Conservation (phyloP, 768 basidiomycete genomes). For the Rhodotorula sphaerocarpa region DNA sequence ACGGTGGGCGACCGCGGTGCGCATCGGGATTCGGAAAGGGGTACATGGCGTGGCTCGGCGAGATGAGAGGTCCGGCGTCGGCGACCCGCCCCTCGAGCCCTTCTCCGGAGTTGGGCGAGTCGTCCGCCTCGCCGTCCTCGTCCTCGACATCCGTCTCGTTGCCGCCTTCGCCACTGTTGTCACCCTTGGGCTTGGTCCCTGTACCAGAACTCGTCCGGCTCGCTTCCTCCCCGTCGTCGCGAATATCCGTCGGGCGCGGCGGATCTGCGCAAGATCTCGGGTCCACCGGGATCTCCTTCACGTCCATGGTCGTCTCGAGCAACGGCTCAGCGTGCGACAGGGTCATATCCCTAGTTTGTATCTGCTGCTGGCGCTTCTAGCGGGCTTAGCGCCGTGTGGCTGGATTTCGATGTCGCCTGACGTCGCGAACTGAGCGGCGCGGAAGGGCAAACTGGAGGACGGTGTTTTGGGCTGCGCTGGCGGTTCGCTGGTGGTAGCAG, state of each 20-base stretch:
- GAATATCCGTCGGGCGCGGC: not conserved
- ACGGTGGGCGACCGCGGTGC: not conserved
- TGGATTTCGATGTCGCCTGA: no score
- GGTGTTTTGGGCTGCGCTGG: no score
- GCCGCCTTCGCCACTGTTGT: constrained; percentile 3
- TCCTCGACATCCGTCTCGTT: constrained; percentile 25
- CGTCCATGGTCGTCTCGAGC: no score
- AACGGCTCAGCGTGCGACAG: no score
- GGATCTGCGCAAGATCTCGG: not conserved
- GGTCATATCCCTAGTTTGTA: no score
- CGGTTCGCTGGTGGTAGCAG: no score
- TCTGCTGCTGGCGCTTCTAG: no score
- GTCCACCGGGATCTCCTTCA: not conserved
- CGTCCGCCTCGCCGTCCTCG: constrained; percentile 6
- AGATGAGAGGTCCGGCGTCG: no score
- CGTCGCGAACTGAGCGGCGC: no score
- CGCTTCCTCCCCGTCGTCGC: not conserved
- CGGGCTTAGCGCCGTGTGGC: no score
- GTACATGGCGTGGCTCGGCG: constrained; percentile 13
- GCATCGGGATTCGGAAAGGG: constrained; percentile 8
- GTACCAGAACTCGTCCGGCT: not conserved
- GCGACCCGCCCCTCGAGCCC: no score
- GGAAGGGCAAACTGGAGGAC: no score
- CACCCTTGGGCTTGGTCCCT: not conserved
- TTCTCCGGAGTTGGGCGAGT: not conserved